phyloP scores from a whole-genome alignment of 2,329 filamentous ascomycete genomes.

The Scorias spongiosa region DNA sequence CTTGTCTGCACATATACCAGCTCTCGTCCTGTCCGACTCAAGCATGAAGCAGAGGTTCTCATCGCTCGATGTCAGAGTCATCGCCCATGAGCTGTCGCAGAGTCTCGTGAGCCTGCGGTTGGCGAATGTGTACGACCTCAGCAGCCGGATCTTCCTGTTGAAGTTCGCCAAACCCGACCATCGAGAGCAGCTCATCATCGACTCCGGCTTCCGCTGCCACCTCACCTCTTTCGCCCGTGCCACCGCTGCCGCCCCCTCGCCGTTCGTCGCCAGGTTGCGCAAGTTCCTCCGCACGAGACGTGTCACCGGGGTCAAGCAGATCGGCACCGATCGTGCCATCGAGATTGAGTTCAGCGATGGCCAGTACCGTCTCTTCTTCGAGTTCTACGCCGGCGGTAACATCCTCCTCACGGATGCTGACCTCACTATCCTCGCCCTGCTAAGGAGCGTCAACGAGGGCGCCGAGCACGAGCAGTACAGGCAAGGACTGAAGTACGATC shows the following conservation, averaged over 20 bases:
- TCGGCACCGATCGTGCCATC: constrained; percentile 86
- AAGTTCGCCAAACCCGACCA: constrained; percentile 85
- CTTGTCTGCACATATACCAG: too few species aligned
- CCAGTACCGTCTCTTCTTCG: constrained; percentile 70
- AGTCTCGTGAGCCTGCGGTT: constrained; percentile 65
- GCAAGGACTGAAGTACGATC: constrained; percentile 60
- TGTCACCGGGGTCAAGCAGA: constrained; percentile 64
- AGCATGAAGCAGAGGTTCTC: constrained; percentile 67
- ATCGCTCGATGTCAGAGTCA: constrained; percentile 71
- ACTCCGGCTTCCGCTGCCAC: constrained; percentile 92
- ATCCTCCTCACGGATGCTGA: constrained; percentile 81
- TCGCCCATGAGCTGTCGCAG: constrained; percentile 78
- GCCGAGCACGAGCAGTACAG: constrained; percentile 73
- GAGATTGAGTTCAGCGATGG: constrained; percentile 90
- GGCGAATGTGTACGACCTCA: constrained; percentile 90
- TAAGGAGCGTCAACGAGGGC: constrained; percentile 66
- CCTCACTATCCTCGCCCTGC: constrained; percentile 63
- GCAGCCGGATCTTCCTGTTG: constrained; percentile 84
- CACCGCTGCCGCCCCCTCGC: constrained; percentile 68
- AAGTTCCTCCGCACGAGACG: constrained; percentile 79
- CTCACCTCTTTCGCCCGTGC: constrained; percentile 80
- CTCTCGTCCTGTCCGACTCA: neutral
- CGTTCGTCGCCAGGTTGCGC: constrained; percentile 70
- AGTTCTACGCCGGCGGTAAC: constrained; percentile 95
- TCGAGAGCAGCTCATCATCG: constrained; percentile 80